A percentile compares a stretch with the other conserved stretches of the same genome.
phyloP scores from a whole-genome alignment of 768 basidiomycete species.

The Phlebiopsis flavidoalba region DNA sequence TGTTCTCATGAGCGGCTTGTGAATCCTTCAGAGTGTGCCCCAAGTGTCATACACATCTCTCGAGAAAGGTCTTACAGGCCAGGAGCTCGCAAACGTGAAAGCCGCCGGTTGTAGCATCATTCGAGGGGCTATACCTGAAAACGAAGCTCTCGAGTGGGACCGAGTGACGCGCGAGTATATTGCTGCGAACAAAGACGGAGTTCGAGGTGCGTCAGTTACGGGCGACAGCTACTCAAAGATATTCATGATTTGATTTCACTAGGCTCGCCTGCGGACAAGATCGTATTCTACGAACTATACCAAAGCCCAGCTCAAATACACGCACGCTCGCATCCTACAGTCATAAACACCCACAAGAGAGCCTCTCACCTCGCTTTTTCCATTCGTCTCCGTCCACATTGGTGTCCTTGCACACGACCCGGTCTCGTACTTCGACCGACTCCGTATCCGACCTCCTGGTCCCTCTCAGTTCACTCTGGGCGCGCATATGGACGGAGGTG shows the following conservation, averaged over 20 bases:
- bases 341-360: constrained; percentile 51
- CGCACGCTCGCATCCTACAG: constrained; percentile 62
- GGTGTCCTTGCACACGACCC: constrained; percentile 47
- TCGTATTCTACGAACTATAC: constrained; percentile 74
- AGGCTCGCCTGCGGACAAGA: constrained; percentile 65
- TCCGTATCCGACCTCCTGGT: constrained; percentile 69
- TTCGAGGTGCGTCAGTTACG: constrained; percentile 37
- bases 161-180: constrained; percentile 47
- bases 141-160: constrained; percentile 63
- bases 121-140: constrained; percentile 48
- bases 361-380: constrained; percentile 53
- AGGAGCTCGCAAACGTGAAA: constrained; percentile 41
- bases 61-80: constrained; percentile 39
- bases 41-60: constrained; percentile 41
- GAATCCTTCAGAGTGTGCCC: constrained; percentile 42
- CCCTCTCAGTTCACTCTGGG: constrained; percentile 64
- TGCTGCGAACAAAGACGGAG: constrained; percentile 36
- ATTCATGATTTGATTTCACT: neutral
- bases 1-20: neutral
- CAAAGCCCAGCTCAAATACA: constrained; percentile 56
- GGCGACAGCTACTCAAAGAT: neutral
- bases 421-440: constrained; percentile 72
- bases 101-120: constrained; percentile 52
- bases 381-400: constrained; percentile 37
- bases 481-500: constrained; percentile 59